These are phyloP conservation scores for Fusarium austroafricanum DNA, from an alignment of 2,329 filamentous ascomycete species.

Conservation along the genomic window DNA sequence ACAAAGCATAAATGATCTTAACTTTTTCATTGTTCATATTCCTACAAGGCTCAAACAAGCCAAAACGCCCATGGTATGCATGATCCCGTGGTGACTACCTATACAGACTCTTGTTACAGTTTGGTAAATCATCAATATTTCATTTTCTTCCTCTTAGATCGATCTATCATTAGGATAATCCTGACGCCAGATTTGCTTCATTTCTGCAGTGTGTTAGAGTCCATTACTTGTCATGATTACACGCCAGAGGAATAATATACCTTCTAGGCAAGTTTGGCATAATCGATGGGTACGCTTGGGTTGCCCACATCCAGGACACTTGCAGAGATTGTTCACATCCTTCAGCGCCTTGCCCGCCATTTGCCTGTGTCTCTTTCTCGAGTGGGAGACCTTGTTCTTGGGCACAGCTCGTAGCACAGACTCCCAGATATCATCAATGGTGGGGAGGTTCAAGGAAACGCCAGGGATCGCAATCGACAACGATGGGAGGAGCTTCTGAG, in stretches of 20 bases:
- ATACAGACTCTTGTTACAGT: conserved; percentile 49
- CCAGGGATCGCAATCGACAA: conserved; percentile 70
- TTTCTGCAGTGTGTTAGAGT: conserved; percentile 52
- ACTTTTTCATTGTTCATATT: conserved; percentile 40
- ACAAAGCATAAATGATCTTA: neutral
- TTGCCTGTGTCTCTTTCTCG: conserved; percentile 92
- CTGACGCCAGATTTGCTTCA: conserved; percentile 58
- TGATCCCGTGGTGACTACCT: conserved; percentile 48
- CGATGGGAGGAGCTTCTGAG: conserved; percentile 63
- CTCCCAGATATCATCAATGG: conserved; percentile 87
- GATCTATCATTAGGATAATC: conserved; percentile 53
- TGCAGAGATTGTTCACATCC: conserved; percentile 88
- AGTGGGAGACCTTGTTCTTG: conserved; percentile 98
- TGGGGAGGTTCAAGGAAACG: conserved; percentile 66
- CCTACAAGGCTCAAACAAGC: conserved; percentile 48
- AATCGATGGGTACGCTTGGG: conserved; percentile 89
- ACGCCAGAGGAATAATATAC: conserved; percentile 59
- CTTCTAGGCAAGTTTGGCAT: conserved; percentile 86
- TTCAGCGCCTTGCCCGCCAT: conserved; percentile 96
- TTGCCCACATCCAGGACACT: conserved; percentile 88
- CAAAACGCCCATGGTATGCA: conserved; percentile 52
- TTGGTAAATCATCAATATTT: conserved; percentile 38
- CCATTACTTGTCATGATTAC: neutral
- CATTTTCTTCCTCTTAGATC: conserved; percentile 41
- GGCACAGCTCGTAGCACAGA: conserved; percentile 91